Percentiles rank a stretch among this genome's conserved stretches.
phyloP scores from a whole-genome alignment of 2,329 filamentous ascomycete genomes.

The Ophiostoma himal-ulmi region DNA sequence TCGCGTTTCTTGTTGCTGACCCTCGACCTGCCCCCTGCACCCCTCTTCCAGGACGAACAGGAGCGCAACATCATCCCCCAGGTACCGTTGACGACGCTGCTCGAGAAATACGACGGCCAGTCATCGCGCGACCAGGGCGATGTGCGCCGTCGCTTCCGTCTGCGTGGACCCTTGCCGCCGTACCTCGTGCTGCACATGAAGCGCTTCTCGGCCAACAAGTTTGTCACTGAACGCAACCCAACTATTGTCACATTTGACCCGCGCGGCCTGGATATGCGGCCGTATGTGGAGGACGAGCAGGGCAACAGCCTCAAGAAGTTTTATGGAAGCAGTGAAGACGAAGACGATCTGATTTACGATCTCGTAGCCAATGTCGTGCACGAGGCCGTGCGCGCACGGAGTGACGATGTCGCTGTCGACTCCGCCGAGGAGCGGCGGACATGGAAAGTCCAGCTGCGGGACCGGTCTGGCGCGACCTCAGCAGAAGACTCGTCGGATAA shows the following conservation, averaged over 20 bases:
- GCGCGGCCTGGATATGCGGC: conserved; percentile 72
- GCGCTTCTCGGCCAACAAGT: conserved; percentile 94
- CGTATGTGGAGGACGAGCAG: conserved; percentile 79
- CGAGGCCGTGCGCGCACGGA: conserved; percentile 66
- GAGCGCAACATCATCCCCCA: conserved; percentile 96
- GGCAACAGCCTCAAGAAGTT: conserved; percentile 31
- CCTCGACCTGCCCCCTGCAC: conserved; percentile 82
- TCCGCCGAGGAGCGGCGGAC: conserved; percentile 81
- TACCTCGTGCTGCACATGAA: conserved; percentile 94
- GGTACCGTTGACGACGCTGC: conserved; percentile 72
- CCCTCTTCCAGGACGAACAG: conserved; percentile 91
- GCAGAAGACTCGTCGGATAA: background rate
- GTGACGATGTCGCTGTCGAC: conserved; percentile 72
- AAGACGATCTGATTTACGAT: conserved; percentile 93
- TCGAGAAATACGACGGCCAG: conserved; percentile 88
- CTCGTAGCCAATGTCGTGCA: conserved; percentile 91
- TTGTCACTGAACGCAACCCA: conserved; percentile 90
- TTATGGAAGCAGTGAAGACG: conserved; percentile 63
- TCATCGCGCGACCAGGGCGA: conserved; percentile 82
- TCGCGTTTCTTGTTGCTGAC: conserved; percentile 87
- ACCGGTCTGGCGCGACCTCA: conserved; percentile 59
- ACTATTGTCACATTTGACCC: conserved; percentile 97
- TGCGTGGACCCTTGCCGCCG: conserved; percentile 84
- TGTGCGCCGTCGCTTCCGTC: conserved; percentile 79
- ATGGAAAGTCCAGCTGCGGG: conserved; percentile 87